Percentiles rank a stretch among this genome's conserved stretches.
Evolutionary conservation across 306 rosid species (phyloP).

Genomic region (Gynostemma pentaphyllum): DNA sequence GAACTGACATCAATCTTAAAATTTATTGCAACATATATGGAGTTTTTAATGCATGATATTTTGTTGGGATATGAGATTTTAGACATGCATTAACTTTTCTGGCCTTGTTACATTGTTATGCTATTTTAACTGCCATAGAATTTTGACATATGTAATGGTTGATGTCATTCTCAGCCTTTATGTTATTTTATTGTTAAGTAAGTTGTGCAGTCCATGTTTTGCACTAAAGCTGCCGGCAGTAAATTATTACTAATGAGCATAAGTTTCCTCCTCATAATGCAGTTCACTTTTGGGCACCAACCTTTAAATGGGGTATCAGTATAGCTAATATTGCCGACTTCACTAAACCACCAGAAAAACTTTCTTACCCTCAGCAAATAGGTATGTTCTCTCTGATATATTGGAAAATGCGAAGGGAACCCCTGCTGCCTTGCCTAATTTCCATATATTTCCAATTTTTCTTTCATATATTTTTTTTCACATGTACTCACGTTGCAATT

Average conservation of each 20-base stretch:
- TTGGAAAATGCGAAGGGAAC: not conserved
- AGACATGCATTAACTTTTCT: not conserved
- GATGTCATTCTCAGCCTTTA: not conserved
- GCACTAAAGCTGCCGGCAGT: not conserved
- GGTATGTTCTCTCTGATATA: conserved; percentile 33
- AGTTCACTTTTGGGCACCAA: conserved; percentile 99
- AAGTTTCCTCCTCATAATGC: conserved; percentile 16
- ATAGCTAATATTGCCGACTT: conserved; percentile 91
- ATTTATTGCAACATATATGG: not conserved
- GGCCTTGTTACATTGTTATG: not conserved
- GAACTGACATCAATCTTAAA: not conserved
- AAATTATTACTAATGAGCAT: not conserved
- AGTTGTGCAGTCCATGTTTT: not conserved
- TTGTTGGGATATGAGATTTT: not conserved
- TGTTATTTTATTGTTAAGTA: not conserved
- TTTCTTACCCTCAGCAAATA: conserved; percentile 91
- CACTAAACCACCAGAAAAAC: conserved; percentile 75
- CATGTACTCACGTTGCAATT: not conserved
- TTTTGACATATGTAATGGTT: not conserved
- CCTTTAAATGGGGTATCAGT: conserved; percentile 98
- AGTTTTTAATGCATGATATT: not conserved
- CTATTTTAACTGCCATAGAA: not conserved
- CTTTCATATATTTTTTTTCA: not conserved
- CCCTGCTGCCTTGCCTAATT: not conserved
- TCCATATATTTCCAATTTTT: not conserved